A percentile compares a stretch with the other conserved stretches of the same genome.
Evolutionary conservation across 2,329 filamentous ascomycete genomes (phyloP).

Genomic region (Apiospora phragmitis): DNA sequence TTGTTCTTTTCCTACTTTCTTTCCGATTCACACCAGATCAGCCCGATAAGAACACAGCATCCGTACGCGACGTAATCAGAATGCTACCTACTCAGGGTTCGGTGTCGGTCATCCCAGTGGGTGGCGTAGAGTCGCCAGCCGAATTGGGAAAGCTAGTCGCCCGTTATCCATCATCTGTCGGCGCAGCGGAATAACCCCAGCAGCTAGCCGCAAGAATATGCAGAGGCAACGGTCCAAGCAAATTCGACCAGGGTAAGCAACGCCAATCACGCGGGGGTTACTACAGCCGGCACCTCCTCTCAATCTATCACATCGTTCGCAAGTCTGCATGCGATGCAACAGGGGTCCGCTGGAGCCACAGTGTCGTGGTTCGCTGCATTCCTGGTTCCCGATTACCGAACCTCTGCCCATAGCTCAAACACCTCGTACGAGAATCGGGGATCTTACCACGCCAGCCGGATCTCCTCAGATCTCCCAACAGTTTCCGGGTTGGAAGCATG

Average conservation of each 20-base stretch:
- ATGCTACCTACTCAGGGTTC: not conserved
- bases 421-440: too few relatives aligned
- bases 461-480: too few relatives aligned
- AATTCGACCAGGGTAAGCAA: not conserved
- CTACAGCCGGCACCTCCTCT: not conserved
- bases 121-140: not conserved
- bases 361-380: not conserved
- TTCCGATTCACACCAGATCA: too few relatives aligned
- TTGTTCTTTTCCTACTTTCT: too few relatives aligned
- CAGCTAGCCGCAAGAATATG: not conserved
- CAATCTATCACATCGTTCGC: not conserved
- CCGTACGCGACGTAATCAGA: not conserved
- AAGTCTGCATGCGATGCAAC: not conserved
- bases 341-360: not conserved
- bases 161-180: not conserved
- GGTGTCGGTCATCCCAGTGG: not conserved
- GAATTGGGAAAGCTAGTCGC: not conserved
- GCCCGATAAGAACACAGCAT: too few relatives aligned
- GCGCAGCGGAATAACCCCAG: not conserved
- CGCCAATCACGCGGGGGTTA: not conserved
- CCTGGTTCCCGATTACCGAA: not conserved
- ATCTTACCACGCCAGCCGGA: too few relatives aligned
- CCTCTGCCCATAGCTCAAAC: too few relatives aligned
- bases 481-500: not conserved
- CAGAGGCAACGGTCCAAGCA: not conserved